A percentile compares a stretch with the other conserved stretches of the same genome.
Conservation (phyloP, 139 green algal species). For the Volvox reticuliferus region DNA sequence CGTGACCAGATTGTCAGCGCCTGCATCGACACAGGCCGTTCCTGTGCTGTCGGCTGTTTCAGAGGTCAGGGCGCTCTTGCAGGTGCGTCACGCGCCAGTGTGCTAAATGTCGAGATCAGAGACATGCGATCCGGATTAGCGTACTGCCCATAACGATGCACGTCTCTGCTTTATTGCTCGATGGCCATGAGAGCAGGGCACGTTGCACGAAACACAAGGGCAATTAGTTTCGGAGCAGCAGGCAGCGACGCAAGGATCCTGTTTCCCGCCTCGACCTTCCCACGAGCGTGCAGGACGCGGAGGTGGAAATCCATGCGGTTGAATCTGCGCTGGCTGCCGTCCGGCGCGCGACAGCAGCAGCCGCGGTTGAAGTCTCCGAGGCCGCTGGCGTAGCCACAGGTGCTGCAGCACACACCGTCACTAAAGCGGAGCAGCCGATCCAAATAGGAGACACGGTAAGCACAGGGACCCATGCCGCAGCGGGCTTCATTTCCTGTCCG, state of each 20-base stretch:
- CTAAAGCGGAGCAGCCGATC: not conserved
- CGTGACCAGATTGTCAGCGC: not conserved
- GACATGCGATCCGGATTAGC: too few relatives aligned
- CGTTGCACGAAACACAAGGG: too few relatives aligned
- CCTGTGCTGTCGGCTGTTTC: slow-evolving; percentile 13
- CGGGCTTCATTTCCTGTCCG: too few relatives aligned
- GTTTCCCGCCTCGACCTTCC: too few relatives aligned
- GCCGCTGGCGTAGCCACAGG: not conserved
- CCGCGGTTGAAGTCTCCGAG: not conserved
- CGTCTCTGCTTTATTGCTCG: too few relatives aligned
- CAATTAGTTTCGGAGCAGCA: too few relatives aligned
- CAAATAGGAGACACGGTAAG: too few relatives aligned
- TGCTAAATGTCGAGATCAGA: too few relatives aligned
- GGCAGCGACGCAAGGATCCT: too few relatives aligned
- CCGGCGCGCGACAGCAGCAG: not conserved
- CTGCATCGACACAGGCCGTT: not conserved
- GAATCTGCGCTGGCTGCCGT: slow-evolving; percentile 25
- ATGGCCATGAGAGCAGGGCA: too few relatives aligned
- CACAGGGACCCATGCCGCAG: too few relatives aligned
- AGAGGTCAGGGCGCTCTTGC: slow-evolving; percentile 33
- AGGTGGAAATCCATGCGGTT: slow-evolving; percentile 33
- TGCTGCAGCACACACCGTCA: not conserved
- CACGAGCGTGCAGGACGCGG: not conserved
- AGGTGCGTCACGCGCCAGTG: not conserved
- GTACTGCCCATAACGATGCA: too few relatives aligned